phyloP scores from a whole-genome alignment of 495 filamentous ascomycete species.

The Talaromyces thailandensis region DNA sequence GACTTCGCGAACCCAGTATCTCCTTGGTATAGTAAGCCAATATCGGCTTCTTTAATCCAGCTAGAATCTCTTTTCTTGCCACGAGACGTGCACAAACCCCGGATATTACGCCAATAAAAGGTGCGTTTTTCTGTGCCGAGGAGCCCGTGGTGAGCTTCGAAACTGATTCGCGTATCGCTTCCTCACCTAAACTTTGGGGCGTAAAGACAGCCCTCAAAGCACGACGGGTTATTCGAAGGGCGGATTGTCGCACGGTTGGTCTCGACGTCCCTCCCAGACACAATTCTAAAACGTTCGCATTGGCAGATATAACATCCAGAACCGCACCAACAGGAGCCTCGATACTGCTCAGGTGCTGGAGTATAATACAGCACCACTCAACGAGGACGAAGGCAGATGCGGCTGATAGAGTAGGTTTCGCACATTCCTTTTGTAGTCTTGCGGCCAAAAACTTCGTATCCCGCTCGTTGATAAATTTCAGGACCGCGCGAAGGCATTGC shows the following conservation, averaged over 20 bases:
- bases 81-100: constrained; percentile 70
- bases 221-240: constrained; percentile 62
- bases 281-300: constrained; percentile 65
- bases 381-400: constrained; percentile 80
- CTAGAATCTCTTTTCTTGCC: constrained; percentile 46
- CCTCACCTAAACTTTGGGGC: constrained; percentile 43
- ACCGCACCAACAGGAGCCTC: constrained; percentile 57
- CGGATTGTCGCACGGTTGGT: constrained; percentile 51
- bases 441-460: constrained; percentile 52
- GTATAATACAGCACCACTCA: constrained; percentile 75
- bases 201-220: constrained; percentile 62
- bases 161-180: constrained; percentile 55
- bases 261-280: constrained; percentile 58
- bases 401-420: constrained; percentile 65
- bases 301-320: constrained; percentile 47
- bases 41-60: constrained; percentile 57
- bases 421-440: constrained; percentile 50
- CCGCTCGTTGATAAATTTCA: constrained; percentile 40
- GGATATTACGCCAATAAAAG: constrained; percentile 71
- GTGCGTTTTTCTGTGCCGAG: constrained; percentile 58
- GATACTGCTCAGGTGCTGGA: constrained; percentile 49
- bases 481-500: constrained; percentile 59
- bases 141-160: constrained; percentile 54
- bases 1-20: constrained; percentile 67
- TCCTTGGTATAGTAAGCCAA: constrained; percentile 78